Conservation (phyloP, 1,284 basidiomycete species). For the Heterobasidion occidentale region DNA sequence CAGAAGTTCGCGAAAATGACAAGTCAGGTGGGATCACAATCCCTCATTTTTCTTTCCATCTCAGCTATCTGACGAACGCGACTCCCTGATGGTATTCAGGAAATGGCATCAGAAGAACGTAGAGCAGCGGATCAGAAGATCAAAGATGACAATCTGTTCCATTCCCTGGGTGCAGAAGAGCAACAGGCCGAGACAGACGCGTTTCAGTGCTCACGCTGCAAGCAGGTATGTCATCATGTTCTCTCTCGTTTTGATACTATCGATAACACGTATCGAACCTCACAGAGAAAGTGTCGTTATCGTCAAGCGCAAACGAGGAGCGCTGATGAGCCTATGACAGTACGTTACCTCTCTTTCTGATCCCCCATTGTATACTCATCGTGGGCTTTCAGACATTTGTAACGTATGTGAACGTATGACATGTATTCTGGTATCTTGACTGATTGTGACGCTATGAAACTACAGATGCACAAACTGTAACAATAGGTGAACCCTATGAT, state of each 20-base stretch:
- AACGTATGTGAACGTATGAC: conserved; percentile 18
- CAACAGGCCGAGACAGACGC: conserved; percentile 94
- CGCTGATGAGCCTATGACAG: conserved; percentile 96
- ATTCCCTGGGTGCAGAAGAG: conserved; percentile 85
- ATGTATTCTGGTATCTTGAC: conserved; percentile 3
- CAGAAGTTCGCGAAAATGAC: conserved; percentile 76
- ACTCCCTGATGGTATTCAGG: conserved; percentile 35
- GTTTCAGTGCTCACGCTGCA: conserved; percentile 95
- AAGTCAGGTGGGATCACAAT: conserved; percentile 49
- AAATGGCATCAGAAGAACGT: conserved; percentile 93
- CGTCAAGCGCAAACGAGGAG: conserved; percentile 92
- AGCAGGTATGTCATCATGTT: conserved; percentile 42
- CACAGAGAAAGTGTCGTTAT: conserved; percentile 83
- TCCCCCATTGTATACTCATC: conserved; percentile 10
- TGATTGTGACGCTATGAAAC: conserved; percentile 18
- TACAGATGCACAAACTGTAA: conserved; percentile 52
- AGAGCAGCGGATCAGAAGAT: conserved; percentile 81
- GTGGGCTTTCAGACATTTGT: conserved; percentile 23
- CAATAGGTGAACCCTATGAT: conserved; percentile 34
- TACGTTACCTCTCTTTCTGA: conserved; percentile 30
- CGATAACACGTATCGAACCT: neutral
- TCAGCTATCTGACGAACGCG: neutral
- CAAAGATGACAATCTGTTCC: conserved; percentile 84
- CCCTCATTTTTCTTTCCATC: neutral
- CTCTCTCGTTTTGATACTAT: neutral